These are phyloP conservation scores for Endocladia muricata DNA, from an alignment of 31 red algal genomes.

Conservation along the genomic window DNA sequence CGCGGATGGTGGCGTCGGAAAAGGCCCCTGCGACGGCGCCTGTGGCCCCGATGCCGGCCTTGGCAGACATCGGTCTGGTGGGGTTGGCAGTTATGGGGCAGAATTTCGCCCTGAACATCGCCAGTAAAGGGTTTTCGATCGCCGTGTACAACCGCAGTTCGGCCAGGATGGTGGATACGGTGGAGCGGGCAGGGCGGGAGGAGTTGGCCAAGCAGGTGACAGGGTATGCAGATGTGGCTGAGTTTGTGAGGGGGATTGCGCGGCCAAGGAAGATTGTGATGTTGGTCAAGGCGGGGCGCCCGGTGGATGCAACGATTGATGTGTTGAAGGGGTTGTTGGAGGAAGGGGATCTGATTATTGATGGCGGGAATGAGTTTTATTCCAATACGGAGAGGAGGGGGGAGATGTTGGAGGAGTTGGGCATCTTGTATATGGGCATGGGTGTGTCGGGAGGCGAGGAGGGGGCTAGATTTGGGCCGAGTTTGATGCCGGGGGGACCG, in stretches of 20 bases:
- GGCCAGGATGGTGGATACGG: constrained; percentile 67
- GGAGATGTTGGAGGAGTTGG: constrained; percentile 42
- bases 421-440: constrained; percentile 93
- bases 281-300: constrained; percentile 91
- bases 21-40: not conserved
- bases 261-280: constrained; percentile 89
- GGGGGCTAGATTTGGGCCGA: constrained; percentile 91
- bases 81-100: constrained; percentile 99
- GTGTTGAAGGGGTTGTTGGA: constrained; percentile 63
- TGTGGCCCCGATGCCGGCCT: not conserved
- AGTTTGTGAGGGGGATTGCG: constrained; percentile 63
- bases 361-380: constrained; percentile 99
- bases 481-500: constrained; percentile 96
- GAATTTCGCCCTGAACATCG: constrained; percentile 95
- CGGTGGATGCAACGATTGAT: constrained; percentile 90
- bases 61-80: constrained; percentile 81
- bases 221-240: constrained; percentile 61
- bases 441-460: constrained; percentile 98
- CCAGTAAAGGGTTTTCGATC: constrained; percentile 84
- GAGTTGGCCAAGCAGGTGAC: constrained; percentile 20
- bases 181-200: constrained; percentile 60
- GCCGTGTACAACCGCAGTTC: constrained; percentile 82
- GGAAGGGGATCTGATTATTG: constrained; percentile 96
- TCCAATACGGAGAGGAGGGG: constrained; percentile 87
- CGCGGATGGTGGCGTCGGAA: constrained; percentile 33